Percentiles rank a stretch among this genome's conserved stretches.
Evolutionary conservation across 345 rosid genomes (phyloP).

Genomic region (Pseudoturritis turrita): DNA sequence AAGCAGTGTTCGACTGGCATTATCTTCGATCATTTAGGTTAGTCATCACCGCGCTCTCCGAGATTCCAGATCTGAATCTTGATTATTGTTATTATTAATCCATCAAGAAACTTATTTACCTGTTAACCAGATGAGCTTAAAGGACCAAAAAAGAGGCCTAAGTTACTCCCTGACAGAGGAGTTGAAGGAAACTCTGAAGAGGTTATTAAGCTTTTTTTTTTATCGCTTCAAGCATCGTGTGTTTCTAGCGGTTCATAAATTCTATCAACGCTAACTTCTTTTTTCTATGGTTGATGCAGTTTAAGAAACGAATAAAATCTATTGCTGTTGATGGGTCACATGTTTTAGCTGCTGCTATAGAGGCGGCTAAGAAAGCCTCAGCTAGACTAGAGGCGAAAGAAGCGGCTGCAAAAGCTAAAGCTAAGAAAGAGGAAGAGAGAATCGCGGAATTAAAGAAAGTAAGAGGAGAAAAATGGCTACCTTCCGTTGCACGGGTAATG

Average conservation of each 20-base stretch:
- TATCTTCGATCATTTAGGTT: constrained; percentile 60
- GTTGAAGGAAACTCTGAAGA: constrained; percentile 56
- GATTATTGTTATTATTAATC: background rate
- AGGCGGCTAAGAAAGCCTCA: constrained; percentile 45
- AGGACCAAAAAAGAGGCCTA: constrained; percentile 75
- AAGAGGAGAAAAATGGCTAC: constrained; percentile 91
- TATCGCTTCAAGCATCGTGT: background rate
- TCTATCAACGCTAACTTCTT: background rate
- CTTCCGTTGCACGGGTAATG: constrained; percentile 59
- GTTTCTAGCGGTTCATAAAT: background rate
- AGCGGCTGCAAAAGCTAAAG: constrained; percentile 61
- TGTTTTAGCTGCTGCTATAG: constrained; percentile 56
- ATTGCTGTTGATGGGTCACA: constrained; percentile 62
- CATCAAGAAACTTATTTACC: background rate
- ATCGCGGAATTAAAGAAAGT: constrained; percentile 58
- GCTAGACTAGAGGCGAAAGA: constrained; percentile 63
- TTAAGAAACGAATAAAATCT: constrained; percentile 47
- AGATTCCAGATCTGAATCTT: background rate
- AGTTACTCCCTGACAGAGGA: constrained; percentile 51
- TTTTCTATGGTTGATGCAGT: constrained; percentile 37
- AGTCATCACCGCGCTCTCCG: background rate
- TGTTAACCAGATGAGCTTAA: constrained; percentile 50
- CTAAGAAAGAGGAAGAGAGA: constrained; percentile 76
- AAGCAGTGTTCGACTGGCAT: constrained; percentile 64
- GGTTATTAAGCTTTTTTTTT: constrained; percentile 35